Conservation (phyloP, 495 filamentous ascomycete species). For the Lepidopterella palustris region DNA sequence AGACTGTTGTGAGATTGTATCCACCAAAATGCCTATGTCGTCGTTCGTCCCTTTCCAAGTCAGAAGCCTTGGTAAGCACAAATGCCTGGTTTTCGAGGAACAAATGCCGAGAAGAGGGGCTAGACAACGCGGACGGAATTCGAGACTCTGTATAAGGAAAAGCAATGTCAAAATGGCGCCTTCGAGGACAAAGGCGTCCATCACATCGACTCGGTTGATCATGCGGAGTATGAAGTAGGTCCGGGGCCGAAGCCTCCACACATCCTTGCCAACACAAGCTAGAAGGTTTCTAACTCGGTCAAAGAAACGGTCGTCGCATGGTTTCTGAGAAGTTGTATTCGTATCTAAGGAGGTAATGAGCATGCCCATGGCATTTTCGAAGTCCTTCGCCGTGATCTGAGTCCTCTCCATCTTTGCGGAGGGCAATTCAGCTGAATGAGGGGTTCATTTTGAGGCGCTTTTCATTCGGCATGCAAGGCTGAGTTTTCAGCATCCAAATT, state of each 20-base stretch:
- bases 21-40: conserved; percentile 2
- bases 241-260: conserved; percentile 20
- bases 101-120: neutral
- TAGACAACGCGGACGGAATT: neutral
- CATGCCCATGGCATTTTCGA: neutral
- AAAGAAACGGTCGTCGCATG: neutral
- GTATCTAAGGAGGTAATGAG: neutral
- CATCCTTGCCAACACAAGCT: neutral
- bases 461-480: too few relatives aligned
- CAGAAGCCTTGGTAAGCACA: conserved; percentile 16
- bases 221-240: conserved; percentile 25
- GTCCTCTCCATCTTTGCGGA: too few relatives aligned
- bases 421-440: too few relatives aligned
- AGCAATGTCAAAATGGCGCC: conserved; percentile 17
- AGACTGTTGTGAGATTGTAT: too few relatives aligned
- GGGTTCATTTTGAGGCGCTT: too few relatives aligned
- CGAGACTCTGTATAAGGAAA: conserved; percentile 18
- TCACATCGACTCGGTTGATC: conserved; percentile 10
- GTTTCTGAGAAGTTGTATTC: neutral
- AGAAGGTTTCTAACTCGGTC: neutral
- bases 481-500: too few relatives aligned
- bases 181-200: conserved; percentile 17
- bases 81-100: conserved; percentile 12
- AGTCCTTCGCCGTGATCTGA: too few relatives aligned
- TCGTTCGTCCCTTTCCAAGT: neutral